Base-by-base conservation (phyloP, 164 flowering plant species). In the Euptelea pleiosperma region DNA sequence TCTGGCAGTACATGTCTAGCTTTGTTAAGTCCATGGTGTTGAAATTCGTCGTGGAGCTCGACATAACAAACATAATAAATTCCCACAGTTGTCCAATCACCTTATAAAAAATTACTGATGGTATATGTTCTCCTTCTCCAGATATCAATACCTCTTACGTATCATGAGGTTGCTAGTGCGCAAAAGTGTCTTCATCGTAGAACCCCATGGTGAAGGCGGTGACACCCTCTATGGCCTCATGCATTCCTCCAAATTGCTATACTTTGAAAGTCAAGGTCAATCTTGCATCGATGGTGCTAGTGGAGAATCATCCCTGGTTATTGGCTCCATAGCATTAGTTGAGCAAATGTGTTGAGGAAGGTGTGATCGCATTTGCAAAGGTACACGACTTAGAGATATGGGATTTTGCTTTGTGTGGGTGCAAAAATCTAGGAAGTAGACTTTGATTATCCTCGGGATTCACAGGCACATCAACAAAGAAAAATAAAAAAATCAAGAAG, bases 161-260 rank as follows among this genome's bases (percentile, higher is more conserved):
- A 55, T 82, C 44, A 76, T 80, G 85, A 68, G 81, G 6, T 33
- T 73, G 4, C 66, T 83, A 1, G 83, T 73, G 40, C 78, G 67
- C 47, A 61, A 43, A 24, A 45, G 61, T 10, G 47, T 82, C 16
- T 73, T 82, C 77, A 25, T 55, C 8, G 18, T 68, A 7, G 16
- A 39, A 11, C 15, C 34, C 2, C 53, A 68, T 10, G n/a, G n/a
- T n/a, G n/a, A n/a, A n/a, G 68, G 56, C 6, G 66, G 37, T 8
- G 73, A 76, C 7, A 55, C 68, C 0, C 63, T 64, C 34, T 79
- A 76, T 52, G 72, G 75, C 7, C 50, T 69, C 6, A 74, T 70
- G 33, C 39, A 30, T n/a, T 12, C 67, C 6, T 73, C 79, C 0
- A 66, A 29, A 21, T 75, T 73, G 75, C 63, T n/a, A n/a, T 81